Evolutionary conservation across 148 eudicot genomes (phyloP), one percentile per base, ranked within the genome.

Genomic region (Silene uniflora): DNA sequence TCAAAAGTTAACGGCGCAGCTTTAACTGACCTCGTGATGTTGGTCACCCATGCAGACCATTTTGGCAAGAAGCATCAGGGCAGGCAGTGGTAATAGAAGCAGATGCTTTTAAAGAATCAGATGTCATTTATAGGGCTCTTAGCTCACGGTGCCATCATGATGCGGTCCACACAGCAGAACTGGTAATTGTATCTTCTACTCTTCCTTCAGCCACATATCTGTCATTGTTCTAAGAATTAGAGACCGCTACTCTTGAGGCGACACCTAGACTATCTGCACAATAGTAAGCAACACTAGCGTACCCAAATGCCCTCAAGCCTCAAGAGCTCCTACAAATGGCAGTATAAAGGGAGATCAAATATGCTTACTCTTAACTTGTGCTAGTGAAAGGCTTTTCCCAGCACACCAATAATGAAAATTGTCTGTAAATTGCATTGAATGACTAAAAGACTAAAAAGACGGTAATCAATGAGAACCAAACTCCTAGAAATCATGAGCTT

Each of bases 41-140:
- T 39, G 61, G 71, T 70, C 49, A 75, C 77, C 46, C 0, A 22
- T 74, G 85, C 97, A 96, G 99, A 73, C 91, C 99, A 76, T 91
- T 96, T 81, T 96, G 99, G 99, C 83, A 89, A 82, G 97, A 90
- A 86, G 98, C 98, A 72, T 84, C 93, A 73, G 95, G 83, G 60
- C 89, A 94, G 78, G 93, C 95, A 25, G 99, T 96, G 73, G 84
- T 96, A 46, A 92, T 96, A 80, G 99, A 96, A 80, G 98, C 99
- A 73, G 99, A 96, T 80, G 99, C 99, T 22, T 96, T 96, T 86
- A 96, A 96, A 75, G 99, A 96, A 79, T 87, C 98, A 1, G 99
- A 96, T 71, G 72, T 68, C 13, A 68, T 68, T 68, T 68, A 68
- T 44, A 42, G 54, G 55, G 56, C 72, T 2, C 72, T 94, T 63